Base-by-base conservation (phyloP, 257 asterid species). In the Forsythia viridissima region DNA sequence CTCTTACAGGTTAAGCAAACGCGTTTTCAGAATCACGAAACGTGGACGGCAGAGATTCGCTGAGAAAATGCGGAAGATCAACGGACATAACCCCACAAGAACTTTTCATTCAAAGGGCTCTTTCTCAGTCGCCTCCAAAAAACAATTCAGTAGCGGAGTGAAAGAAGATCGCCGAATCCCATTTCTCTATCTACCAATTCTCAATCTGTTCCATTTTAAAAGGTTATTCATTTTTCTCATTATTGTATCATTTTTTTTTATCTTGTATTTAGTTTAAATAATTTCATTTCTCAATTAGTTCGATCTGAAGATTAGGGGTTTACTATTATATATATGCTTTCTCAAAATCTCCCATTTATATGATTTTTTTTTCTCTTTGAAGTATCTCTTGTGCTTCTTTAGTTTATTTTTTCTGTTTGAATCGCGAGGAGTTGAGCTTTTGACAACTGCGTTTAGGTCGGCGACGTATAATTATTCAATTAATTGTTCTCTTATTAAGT, bases 21-120 rank as follows among this genome's bases (percentile, higher is more conserved):
- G 67, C 67, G 59, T 51, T 20, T 51, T 21, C 36, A 8, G 13
- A 21, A 63, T 24, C 69, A 79, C 13, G 34, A 67, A 69, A 80
- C 80, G 87, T 84, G 83, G 74, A 85, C 88, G 87, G 86, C 48
- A 39, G 66, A 18, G 87, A 90, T 85, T 40, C 1, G 41, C 40
- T 39, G 84, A 82, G 84, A 76, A 52, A 78, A 66, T 59, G 74
- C 46, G 82, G 86, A 72, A 79, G 79, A 88, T 88, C 91, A 76
- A 88, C 89, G 89, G 88, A 76, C 83, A 70, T 20, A 66, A 81
- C 63, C 70, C 10, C 10, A 13, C 79, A 75, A 75, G 36, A 81
- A 71, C 76, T 73, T 63, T 68, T 77, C 76, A 69, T 55, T 81
- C 77, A 71, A 84, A 70, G 76, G 77, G 2, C 89, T 83, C 86